Conservation (phyloP, 345 rosid species). For the Melastoma malabathricum region DNA sequence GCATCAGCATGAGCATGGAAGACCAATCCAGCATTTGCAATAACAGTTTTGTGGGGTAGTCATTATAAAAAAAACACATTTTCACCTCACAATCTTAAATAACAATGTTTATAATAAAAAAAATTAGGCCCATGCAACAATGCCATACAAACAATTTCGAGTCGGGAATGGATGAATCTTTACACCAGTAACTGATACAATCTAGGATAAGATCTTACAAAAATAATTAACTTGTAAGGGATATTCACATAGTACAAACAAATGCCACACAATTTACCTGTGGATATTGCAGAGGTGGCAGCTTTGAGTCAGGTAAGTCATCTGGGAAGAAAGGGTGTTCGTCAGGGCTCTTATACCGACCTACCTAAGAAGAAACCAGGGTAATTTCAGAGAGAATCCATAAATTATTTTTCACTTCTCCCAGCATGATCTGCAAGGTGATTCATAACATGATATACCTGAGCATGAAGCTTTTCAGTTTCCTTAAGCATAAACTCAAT, state of each 20-base stretch:
- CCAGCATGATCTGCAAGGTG: background rate
- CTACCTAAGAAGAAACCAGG: constrained; percentile 31
- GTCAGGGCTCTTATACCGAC: constrained; percentile 84
- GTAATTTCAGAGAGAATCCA: background rate
- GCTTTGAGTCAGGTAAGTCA: constrained; percentile 49
- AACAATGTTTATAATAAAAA: too few species aligned
- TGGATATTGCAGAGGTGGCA: constrained; percentile 80
- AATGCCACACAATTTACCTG: constrained; percentile 18
- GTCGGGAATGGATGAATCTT: too few species aligned
- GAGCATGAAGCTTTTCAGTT: constrained; percentile 79
- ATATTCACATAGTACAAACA: background rate
- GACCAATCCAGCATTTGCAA: too few species aligned
- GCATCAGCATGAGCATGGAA: too few species aligned
- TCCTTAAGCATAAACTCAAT: constrained; percentile 71
- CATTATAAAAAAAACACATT: too few species aligned
- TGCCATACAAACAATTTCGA: too few species aligned
- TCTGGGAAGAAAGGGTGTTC: constrained; percentile 81
- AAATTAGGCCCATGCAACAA: too few species aligned
- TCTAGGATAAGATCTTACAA: too few species aligned
- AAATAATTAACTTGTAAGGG: background rate
- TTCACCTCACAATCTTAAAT: too few species aligned
- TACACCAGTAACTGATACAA: too few species aligned
- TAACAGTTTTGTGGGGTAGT: too few species aligned
- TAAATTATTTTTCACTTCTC: background rate
- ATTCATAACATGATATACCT: constrained; percentile 22